Conservation (phyloP, 345 rosid species). For the Capsella bursapastoris region DNA sequence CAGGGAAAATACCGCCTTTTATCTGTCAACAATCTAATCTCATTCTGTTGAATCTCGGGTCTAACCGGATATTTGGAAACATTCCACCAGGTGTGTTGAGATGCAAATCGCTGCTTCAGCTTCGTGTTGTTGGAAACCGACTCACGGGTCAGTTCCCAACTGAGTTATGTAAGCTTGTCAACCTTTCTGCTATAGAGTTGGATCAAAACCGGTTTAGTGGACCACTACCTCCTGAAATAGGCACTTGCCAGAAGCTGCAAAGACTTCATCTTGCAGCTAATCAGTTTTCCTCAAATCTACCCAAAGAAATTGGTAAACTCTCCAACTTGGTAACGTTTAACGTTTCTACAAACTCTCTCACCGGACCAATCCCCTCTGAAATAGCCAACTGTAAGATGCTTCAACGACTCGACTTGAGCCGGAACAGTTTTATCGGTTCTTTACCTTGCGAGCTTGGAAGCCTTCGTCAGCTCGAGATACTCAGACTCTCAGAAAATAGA, state of each 20-base stretch:
- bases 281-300: conserved; percentile 64
- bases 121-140: conserved; percentile 67
- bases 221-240: conserved; percentile 69
- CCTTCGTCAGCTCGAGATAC: conserved; percentile 82
- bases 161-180: conserved; percentile 69
- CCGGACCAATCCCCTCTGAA: conserved; percentile 67
- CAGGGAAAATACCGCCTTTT: conserved; percentile 77
- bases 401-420: conserved; percentile 88
- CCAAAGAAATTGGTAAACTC: conserved; percentile 75
- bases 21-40: conserved; percentile 64
- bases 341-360: conserved; percentile 73
- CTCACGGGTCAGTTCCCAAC: conserved; percentile 85
- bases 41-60: conserved; percentile 67
- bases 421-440: conserved; percentile 63
- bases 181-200: conserved; percentile 78
- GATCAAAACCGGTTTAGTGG: conserved; percentile 82
- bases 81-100: conserved; percentile 64
- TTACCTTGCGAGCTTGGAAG: conserved; percentile 78
- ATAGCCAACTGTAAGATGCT: conserved; percentile 79
- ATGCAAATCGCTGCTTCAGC: conserved; percentile 69
- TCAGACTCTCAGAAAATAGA: conserved; percentile 78
- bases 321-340: conserved; percentile 81
- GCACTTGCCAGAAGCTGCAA: conserved; percentile 69
- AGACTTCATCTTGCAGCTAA: conserved; percentile 81
- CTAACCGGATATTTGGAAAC: conserved; percentile 69